phyloP scores from a whole-genome alignment of 2,329 filamentous ascomycete species.

The Nigrospora oryzae region DNA sequence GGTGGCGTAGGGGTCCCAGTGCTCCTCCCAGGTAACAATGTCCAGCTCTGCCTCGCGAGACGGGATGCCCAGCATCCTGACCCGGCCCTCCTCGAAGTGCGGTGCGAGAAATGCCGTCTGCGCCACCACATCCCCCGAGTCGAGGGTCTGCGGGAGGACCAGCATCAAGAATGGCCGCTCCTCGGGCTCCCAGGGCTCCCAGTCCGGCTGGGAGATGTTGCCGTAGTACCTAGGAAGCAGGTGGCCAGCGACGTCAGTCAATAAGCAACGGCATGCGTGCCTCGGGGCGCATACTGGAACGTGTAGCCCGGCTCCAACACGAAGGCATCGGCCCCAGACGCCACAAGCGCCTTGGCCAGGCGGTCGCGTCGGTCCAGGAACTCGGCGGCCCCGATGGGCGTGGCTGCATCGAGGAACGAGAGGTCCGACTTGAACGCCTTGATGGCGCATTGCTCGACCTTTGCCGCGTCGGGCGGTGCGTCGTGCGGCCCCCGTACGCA shows the following conservation, averaged over 20 bases:
- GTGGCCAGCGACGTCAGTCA: not conserved
- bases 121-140: slow-evolving; percentile 33
- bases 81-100: slow-evolving; percentile 52
- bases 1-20: slow-evolving; percentile 55
- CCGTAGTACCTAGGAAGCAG: slow-evolving; percentile 38
- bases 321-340: slow-evolving; percentile 46
- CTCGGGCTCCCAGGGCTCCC: slow-evolving; percentile 59
- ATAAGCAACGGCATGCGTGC: no score
- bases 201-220: slow-evolving; percentile 51
- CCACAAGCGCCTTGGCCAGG: slow-evolving; percentile 45
- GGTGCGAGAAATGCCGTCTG: slow-evolving; percentile 51
- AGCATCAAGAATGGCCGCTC: slow-evolving; percentile 57
- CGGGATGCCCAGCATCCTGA: slow-evolving; percentile 50
- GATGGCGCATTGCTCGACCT: slow-evolving; percentile 37
- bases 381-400: slow-evolving; percentile 38
- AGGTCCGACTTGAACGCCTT: slow-evolving; percentile 38
- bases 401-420: slow-evolving; percentile 39
- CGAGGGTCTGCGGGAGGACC: slow-evolving; percentile 35
- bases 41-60: slow-evolving; percentile 37
- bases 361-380: slow-evolving; percentile 46
- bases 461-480: slow-evolving; percentile 2
- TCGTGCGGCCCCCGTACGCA: no score
- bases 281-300: slow-evolving; percentile 34
- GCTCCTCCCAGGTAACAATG: slow-evolving; percentile 54
- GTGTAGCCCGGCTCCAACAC: slow-evolving; percentile 56